A percentile compares a stretch with the other conserved stretches of the same genome.
Evolutionary conservation across 1,284 basidiomycete genomes (phyloP).

Genomic region (Trichosporon sp.): DNA sequence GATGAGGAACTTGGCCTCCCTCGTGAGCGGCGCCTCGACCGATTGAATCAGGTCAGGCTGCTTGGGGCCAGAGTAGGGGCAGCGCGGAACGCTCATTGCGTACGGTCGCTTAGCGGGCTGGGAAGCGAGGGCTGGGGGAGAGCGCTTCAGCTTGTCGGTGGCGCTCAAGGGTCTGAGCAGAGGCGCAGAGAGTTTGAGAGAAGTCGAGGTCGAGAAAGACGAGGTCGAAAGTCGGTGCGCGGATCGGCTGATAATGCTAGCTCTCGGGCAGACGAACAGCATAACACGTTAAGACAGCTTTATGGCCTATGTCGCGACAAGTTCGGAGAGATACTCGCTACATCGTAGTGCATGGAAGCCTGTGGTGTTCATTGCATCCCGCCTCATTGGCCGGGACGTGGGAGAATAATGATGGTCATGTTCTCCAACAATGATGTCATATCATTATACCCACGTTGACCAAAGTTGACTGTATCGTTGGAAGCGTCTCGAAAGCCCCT

Average conservation of each 20-base stretch:
- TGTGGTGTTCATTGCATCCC: background rate
- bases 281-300: background rate
- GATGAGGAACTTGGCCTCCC: constrained; percentile 21
- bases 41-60: constrained; percentile 6
- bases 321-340: background rate
- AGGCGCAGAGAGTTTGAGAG: background rate
- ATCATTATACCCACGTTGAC: background rate
- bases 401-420: background rate
- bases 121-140: background rate
- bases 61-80: background rate
- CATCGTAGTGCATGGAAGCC: background rate
- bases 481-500: background rate
- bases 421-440: background rate
- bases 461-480: background rate
- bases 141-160: background rate
- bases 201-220: too few species aligned
- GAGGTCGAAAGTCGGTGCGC: too few species aligned
- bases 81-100: background rate
- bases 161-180: background rate
- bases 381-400: background rate
- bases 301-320: background rate
- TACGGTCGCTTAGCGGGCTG: background rate
- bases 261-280: background rate
- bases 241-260: background rate
- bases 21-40: constrained; percentile 11